A percentile compares a stretch with the other conserved stretches of the same genome.
Conservation (phyloP, 805 yeast species). For the Cyberlindnera nakhonratchasimensis region DNA sequence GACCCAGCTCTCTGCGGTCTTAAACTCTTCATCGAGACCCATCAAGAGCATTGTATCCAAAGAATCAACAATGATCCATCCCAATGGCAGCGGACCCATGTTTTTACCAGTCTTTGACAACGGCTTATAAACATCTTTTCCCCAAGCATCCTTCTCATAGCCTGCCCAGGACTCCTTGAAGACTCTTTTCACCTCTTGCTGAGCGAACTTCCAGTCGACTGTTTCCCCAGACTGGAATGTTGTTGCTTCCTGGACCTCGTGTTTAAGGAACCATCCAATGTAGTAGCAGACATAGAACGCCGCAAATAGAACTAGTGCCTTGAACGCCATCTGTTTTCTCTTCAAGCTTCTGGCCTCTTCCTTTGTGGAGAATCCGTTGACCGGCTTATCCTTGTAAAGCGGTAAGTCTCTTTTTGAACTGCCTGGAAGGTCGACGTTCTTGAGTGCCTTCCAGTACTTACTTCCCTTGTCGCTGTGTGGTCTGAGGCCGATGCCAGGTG, state of each 20-base stretch:
- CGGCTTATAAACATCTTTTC: constrained; percentile 75
- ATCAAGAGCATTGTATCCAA: constrained; percentile 78
- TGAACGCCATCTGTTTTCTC: constrained; percentile 37
- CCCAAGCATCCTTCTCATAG: constrained; percentile 78
- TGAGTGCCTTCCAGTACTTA: constrained; percentile 24
- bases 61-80: constrained; percentile 91
- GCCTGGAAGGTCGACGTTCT: constrained; percentile 12
- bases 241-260: constrained; percentile 11
- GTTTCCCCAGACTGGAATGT: constrained; percentile 9
- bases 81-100: constrained; percentile 79
- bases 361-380: constrained; percentile 11
- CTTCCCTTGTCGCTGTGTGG: constrained; percentile 9
- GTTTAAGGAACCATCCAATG: constrained; percentile 26
- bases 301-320: constrained; percentile 39
- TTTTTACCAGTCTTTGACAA: constrained; percentile 57
- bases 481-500: constrained; percentile 19
- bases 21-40: constrained; percentile 56
- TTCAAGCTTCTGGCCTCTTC: constrained; percentile 11
- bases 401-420: constrained; percentile 33
- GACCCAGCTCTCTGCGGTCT: constrained; percentile 72
- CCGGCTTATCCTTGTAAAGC: constrained; percentile 52
- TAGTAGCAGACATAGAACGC: constrained; percentile 40
- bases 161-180: constrained; percentile 76
- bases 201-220: constrained; percentile 38
- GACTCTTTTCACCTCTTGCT: constrained; percentile 59